These are phyloP conservation scores for Seiridium cupressi DNA, from an alignment of 2,329 filamentous ascomycete genomes.

Conservation along the genomic window DNA sequence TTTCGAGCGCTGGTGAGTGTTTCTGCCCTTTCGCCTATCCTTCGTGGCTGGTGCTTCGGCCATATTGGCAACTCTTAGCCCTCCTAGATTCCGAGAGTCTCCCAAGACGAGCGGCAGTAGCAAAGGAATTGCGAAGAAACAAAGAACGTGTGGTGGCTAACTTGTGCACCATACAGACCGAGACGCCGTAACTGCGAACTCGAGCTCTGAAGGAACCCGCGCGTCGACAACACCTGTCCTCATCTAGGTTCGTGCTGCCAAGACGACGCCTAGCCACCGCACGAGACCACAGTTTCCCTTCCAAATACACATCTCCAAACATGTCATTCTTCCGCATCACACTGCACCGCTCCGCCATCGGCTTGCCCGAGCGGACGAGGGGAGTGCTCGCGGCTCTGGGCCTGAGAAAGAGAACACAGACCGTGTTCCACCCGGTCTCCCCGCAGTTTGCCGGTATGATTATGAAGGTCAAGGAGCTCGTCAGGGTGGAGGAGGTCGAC, in stretches of 20 bases:
- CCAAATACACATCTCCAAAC: conserved; percentile 3
- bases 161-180: too few species aligned
- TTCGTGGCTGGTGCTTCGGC: too few species aligned
- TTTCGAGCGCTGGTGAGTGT: too few species aligned
- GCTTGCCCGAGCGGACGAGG: conserved; percentile 74
- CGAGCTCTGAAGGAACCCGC: too few species aligned
- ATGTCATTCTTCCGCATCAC: conserved; percentile 91
- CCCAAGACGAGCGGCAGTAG: too few species aligned
- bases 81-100: too few species aligned
- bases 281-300: not conserved
- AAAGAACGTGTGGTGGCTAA: too few species aligned
- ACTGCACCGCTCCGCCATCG: conserved; percentile 85
- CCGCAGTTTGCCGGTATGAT: conserved; percentile 85
- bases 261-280: not conserved
- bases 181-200: too few species aligned
- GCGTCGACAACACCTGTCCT: not conserved
- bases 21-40: too few species aligned
- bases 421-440: conserved; percentile 84
- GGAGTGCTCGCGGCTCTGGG: conserved; percentile 84
- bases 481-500: conserved; percentile 77
- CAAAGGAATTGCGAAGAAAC: too few species aligned
- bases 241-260: not conserved
- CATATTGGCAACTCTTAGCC: too few species aligned
- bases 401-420: conserved; percentile 78
- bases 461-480: conserved; percentile 90